These are phyloP conservation scores for Erodium trifolium DNA, from an alignment of 441 rosid species.

Conservation along the genomic window DNA sequence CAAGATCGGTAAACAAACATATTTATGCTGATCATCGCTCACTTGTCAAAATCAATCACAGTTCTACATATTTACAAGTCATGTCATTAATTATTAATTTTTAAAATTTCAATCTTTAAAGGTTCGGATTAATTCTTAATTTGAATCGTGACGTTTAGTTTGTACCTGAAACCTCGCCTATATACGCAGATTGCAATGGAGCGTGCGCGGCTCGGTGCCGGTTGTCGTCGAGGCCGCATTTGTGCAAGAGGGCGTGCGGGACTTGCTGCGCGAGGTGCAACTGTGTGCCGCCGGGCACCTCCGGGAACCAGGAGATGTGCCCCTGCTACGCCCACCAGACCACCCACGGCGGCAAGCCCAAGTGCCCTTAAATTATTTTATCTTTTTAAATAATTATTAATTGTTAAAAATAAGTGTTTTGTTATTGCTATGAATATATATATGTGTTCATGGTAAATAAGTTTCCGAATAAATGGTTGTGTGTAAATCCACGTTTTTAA, in stretches of 20 bases:
- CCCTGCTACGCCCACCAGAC: slow-evolving; percentile 52
- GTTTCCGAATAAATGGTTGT: too few relatives aligned
- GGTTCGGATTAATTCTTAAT: not conserved
- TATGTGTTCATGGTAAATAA: too few relatives aligned
- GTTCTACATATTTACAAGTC: too few relatives aligned
- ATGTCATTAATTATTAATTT: too few relatives aligned
- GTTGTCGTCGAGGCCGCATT: slow-evolving; percentile 34
- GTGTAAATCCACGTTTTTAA: too few relatives aligned
- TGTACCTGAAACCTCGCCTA: too few relatives aligned
- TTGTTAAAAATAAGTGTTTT: too few relatives aligned
- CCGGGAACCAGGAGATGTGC: slow-evolving; percentile 50
- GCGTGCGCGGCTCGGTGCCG: slow-evolving; percentile 45
- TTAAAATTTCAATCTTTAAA: too few relatives aligned
- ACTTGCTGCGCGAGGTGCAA: slow-evolving; percentile 51
- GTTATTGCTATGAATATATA: too few relatives aligned
- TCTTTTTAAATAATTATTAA: too few relatives aligned
- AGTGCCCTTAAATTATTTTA: slow-evolving; percentile 58
- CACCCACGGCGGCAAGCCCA: slow-evolving; percentile 53
- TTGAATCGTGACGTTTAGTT: too few relatives aligned
- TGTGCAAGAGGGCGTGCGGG: slow-evolving; percentile 58
- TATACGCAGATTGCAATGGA: slow-evolving; percentile 30
- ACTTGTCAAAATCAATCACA: too few relatives aligned
- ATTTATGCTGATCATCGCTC: not conserved
- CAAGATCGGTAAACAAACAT: not conserved
- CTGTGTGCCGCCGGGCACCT: slow-evolving; percentile 69